These are phyloP conservation scores for Trifolium fragiferum DNA, from an alignment of 306 rosid genomes.

Conservation along the genomic window DNA sequence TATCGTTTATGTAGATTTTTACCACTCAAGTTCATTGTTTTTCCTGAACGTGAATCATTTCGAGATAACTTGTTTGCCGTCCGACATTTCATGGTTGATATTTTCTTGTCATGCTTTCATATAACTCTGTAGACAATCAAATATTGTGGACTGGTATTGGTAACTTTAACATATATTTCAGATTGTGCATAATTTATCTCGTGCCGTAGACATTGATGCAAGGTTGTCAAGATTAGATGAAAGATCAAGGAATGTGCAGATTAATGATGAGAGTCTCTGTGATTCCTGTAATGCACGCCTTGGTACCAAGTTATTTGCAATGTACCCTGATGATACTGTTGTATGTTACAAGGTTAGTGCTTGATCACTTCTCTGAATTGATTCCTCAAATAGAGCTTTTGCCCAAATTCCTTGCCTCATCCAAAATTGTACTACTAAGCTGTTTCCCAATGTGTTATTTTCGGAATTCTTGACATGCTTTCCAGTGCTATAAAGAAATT, in stretches of 20 bases:
- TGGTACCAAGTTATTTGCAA: constrained; percentile 95
- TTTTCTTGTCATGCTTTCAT: not conserved
- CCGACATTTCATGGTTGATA: not conserved
- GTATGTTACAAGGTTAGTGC: constrained; percentile 93
- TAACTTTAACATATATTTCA: constrained; percentile 46
- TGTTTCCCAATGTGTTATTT: constrained; percentile 23
- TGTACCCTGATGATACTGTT: constrained; percentile 95
- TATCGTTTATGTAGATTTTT: constrained; percentile 18
- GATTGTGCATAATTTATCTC: constrained; percentile 87
- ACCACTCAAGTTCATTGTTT: constrained; percentile 18
- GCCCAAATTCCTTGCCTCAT: constrained; percentile 16
- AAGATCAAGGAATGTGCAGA: constrained; percentile 91
- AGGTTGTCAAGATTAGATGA: constrained; percentile 93
- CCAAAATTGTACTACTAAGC: constrained; percentile 21
- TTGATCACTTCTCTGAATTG: constrained; percentile 24
- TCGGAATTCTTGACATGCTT: not conserved
- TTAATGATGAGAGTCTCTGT: constrained; percentile 94
- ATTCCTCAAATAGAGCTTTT: constrained; percentile 18
- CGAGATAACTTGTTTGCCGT: constrained; percentile 11
- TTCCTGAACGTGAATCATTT: constrained; percentile 27
- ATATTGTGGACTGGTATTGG: constrained; percentile 23
- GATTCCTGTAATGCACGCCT: constrained; percentile 97
- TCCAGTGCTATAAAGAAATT: constrained; percentile 28
- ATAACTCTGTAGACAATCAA: constrained; percentile 3
- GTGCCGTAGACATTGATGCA: constrained; percentile 89